Percentiles rank a stretch among this genome's conserved stretches.
phyloP scores from a whole-genome alignment of 192 early-diverging fungal species.

The Spizellomyces sp. region DNA sequence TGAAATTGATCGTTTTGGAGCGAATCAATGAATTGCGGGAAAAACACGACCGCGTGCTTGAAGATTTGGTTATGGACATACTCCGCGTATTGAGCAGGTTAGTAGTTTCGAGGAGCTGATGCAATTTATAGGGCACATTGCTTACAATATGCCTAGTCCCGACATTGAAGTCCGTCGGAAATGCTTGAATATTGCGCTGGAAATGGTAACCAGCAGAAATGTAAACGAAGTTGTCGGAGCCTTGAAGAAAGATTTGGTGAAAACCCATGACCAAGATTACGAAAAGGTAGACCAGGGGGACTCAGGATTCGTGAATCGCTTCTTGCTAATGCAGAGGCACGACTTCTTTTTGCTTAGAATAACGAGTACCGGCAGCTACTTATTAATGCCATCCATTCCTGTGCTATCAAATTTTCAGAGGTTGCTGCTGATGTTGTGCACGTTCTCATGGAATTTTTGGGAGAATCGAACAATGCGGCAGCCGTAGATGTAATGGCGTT shows the following conservation, averaged over 20 bases:
- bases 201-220: conserved; percentile 88
- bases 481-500: conserved; percentile 96
- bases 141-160: conserved; percentile 54
- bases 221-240: conserved; percentile 90
- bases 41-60: conserved; percentile 86
- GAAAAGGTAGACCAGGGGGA: conserved; percentile 58
- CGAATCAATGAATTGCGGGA: conserved; percentile 84
- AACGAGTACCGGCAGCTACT: conserved; percentile 92
- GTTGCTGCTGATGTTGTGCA: conserved; percentile 96
- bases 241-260: conserved; percentile 94
- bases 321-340: too few relatives aligned
- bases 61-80: conserved; percentile 96
- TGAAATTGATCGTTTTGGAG: conserved; percentile 95
- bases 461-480: conserved; percentile 82
- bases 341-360: conserved; percentile 51
- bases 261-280: conserved; percentile 88
- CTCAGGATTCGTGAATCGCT: too few relatives aligned
- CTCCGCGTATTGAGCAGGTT: conserved; percentile 80
- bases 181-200: conserved; percentile 84
- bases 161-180: conserved; percentile 95
- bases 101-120: background rate
- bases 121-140: background rate
- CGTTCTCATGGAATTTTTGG: conserved; percentile 93
- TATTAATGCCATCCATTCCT: conserved; percentile 94
- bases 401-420: conserved; percentile 94